Conservation (phyloP, 768 basidiomycete genomes). For the Tricholoma terreum region DNA sequence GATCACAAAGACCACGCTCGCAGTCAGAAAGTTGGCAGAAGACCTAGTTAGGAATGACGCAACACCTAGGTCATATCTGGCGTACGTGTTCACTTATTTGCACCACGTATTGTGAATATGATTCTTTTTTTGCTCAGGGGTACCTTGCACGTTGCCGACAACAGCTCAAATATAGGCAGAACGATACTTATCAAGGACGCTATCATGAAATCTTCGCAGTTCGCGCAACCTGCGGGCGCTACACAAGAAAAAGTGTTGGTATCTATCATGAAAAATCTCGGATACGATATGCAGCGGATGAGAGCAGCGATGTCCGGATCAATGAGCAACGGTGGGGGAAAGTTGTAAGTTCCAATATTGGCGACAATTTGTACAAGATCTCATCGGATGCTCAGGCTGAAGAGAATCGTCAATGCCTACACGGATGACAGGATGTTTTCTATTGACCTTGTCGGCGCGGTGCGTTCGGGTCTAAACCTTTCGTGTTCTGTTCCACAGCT, state of each 20-base stretch:
- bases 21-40: conserved; percentile 7
- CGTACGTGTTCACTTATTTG: conserved; percentile 1
- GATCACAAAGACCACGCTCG: conserved; percentile 5
- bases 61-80: not conserved
- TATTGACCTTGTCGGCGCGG: conserved; percentile 47
- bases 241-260: not conserved
- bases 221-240: not conserved
- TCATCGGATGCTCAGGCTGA: conserved; percentile 22
- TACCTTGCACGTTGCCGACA: not conserved
- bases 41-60: conserved; percentile 6
- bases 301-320: not conserved
- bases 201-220: not conserved
- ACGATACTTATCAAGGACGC: conserved; percentile 1
- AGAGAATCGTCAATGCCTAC: conserved; percentile 42
- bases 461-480: conserved; percentile 17
- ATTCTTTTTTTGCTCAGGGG: not conserved
- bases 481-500: not conserved
- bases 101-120: not conserved
- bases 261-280: not conserved
- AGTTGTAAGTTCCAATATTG: conserved; percentile 18
- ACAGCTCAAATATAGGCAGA: not conserved
- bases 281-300: not conserved
- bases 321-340: not conserved
- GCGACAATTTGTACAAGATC: not conserved
- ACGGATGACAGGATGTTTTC: conserved; percentile 43